Evolutionary conservation across 2,329 filamentous ascomycete genomes (phyloP).

Genomic region (Capronia americana): DNA sequence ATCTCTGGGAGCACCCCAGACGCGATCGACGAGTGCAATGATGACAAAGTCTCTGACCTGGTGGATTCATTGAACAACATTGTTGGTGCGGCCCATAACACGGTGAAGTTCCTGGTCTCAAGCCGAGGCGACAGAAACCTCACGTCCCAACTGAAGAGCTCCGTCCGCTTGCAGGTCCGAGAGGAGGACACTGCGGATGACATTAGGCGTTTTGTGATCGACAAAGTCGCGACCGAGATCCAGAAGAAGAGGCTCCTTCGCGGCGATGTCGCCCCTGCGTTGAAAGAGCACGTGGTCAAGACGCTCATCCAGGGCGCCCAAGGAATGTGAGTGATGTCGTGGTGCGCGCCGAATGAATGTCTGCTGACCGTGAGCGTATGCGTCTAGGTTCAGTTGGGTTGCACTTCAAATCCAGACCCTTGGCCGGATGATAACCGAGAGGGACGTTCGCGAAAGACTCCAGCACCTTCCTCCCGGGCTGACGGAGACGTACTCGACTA

Average conservation of each 20-base stretch:
- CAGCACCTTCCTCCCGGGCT: background rate
- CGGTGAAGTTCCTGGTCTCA: background rate
- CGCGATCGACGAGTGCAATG: background rate
- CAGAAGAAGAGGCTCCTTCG: background rate
- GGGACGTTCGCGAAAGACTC: background rate
- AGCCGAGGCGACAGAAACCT: background rate
- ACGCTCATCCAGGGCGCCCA: background rate
- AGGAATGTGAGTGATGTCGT: background rate
- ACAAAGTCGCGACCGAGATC: background rate
- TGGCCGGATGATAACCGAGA: background rate
- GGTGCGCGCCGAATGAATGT: background rate
- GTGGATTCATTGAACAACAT: background rate
- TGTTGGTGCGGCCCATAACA: background rate
- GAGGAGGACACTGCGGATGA: background rate
- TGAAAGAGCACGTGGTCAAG: background rate
- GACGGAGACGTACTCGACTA: background rate
- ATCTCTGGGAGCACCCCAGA: background rate
- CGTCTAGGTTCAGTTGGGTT: background rate
- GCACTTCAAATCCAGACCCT: background rate
- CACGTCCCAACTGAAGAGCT: background rate
- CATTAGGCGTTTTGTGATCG: background rate
- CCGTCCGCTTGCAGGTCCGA: background rate
- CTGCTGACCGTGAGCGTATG: background rate
- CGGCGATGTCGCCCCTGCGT: background rate
- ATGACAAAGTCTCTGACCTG: background rate